These are phyloP conservation scores for Naegleria lovaniensis DNA, from an alignment of 208 protist species.

Conservation along the genomic window DNA sequence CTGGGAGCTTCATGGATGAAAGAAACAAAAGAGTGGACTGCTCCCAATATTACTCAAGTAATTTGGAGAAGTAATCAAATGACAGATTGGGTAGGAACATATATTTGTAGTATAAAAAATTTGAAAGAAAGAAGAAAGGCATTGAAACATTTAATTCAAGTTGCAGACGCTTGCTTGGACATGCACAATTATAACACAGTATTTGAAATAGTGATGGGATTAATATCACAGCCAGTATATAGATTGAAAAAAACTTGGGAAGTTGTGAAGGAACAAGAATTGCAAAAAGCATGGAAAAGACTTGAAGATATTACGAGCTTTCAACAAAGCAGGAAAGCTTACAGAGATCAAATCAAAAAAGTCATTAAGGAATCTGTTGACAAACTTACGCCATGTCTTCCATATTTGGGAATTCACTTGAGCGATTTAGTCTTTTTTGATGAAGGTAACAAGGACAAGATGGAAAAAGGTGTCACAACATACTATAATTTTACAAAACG, in stretches of 20 bases:
- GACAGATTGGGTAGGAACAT: neutral
- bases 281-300: neutral
- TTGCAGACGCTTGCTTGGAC: conserved; percentile 32
- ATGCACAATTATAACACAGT: conserved; percentile 39
- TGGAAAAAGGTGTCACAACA: conserved; percentile 4
- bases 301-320: conserved; percentile 9
- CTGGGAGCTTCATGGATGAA: conserved; percentile 33
- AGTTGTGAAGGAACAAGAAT: neutral
- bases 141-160: conserved; percentile 37
- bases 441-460: conserved; percentile 24
- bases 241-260: conserved; percentile 42
- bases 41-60: conserved; percentile 37
- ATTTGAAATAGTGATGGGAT: conserved; percentile 33
- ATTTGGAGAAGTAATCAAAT: conserved; percentile 38
- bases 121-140: conserved; percentile 30
- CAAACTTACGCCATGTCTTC: conserved; percentile 30
- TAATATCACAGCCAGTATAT: conserved; percentile 25
- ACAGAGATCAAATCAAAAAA: conserved; percentile 5
- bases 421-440: conserved; percentile 42
- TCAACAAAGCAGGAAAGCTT: neutral
- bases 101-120: conserved; percentile 30
- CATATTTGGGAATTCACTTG: conserved; percentile 38
- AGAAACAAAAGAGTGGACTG: neutral
- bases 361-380: neutral
- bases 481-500: conserved; percentile 43